Evolutionary conservation across 306 rosid species (phyloP).

Genomic region (Hippophae tibetana): DNA sequence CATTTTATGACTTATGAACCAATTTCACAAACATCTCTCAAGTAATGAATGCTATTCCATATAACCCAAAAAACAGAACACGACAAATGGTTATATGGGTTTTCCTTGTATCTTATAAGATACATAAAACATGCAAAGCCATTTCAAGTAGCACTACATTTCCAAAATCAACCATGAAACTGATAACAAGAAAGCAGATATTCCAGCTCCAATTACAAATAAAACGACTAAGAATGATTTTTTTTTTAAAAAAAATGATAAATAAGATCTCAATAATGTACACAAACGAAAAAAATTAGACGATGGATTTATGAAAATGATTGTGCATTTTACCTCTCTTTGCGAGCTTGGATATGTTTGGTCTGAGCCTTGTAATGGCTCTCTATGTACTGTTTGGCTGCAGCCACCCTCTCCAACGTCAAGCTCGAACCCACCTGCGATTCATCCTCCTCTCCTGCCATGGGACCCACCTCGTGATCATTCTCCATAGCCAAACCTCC

Average conservation of each 20-base stretch:
- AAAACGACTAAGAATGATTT: background rate
- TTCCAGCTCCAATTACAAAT: background rate
- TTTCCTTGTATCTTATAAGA: no score
- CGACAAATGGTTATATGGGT: no score
- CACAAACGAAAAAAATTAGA: background rate
- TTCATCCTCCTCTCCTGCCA: conserved; percentile 17
- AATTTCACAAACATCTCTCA: no score
- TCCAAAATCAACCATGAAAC: background rate
- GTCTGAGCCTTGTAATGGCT: conserved; percentile 70
- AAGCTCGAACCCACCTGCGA: conserved; percentile 52
- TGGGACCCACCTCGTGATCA: conserved; percentile 18
- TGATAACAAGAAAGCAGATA: background rate
- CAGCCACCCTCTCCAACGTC: conserved; percentile 85
- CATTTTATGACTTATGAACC: no score
- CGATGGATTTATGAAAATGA: background rate
- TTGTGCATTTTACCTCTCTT: conserved; percentile 40
- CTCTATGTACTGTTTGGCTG: conserved; percentile 83
- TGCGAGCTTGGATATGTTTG: conserved; percentile 74
- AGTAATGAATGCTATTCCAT: no score
- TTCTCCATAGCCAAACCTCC: conserved; percentile 5
- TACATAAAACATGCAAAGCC: background rate
- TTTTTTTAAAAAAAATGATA: background rate
- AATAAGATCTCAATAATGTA: conserved; percentile 9
- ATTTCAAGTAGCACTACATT: background rate
- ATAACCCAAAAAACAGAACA: no score